Conservation (phyloP, 345 rosid species). For the Aquilaria yunnanensis region DNA sequence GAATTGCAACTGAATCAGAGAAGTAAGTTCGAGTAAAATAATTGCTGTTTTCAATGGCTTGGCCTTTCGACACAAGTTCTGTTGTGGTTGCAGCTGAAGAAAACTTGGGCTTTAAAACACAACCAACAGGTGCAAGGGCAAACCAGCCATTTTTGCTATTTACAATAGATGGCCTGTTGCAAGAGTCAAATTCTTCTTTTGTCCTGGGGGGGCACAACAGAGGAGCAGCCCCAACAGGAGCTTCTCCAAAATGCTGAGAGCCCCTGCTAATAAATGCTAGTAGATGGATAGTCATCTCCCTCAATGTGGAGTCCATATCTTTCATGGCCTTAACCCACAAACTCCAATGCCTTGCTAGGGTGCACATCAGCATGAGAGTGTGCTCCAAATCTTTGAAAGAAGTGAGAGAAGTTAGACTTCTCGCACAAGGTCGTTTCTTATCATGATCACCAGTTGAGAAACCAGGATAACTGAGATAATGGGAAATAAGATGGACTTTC, state of each 20-base stretch:
- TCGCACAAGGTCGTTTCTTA: slow-evolving; percentile 61
- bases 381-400: slow-evolving; percentile 81
- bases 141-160: slow-evolving; percentile 84
- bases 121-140: slow-evolving; percentile 63
- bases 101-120: slow-evolving; percentile 34
- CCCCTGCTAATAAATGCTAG: slow-evolving; percentile 86
- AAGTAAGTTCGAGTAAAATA: slow-evolving; percentile 48
- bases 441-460: slow-evolving; percentile 57
- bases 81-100: slow-evolving; percentile 33
- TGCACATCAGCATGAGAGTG: slow-evolving; percentile 75
- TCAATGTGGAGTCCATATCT: slow-evolving; percentile 65
- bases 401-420: slow-evolving; percentile 53
- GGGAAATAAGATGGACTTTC: slow-evolving; percentile 59
- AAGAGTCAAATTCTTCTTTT: slow-evolving; percentile 62
- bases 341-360: slow-evolving; percentile 55
- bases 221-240: slow-evolving; percentile 35
- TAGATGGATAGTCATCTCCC: slow-evolving; percentile 80
- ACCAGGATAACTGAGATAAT: slow-evolving; percentile 62
- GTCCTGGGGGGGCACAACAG: slow-evolving; percentile 53
- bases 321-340: slow-evolving; percentile 70
- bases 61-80: slow-evolving; percentile 48
- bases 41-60: slow-evolving; percentile 27
- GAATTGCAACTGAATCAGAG: slow-evolving; percentile 77
- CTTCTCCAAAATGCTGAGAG: slow-evolving; percentile 52
- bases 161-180: slow-evolving; percentile 50